Conservation (phyloP, 495 filamentous ascomycete species). For the Cercophora scortea region DNA sequence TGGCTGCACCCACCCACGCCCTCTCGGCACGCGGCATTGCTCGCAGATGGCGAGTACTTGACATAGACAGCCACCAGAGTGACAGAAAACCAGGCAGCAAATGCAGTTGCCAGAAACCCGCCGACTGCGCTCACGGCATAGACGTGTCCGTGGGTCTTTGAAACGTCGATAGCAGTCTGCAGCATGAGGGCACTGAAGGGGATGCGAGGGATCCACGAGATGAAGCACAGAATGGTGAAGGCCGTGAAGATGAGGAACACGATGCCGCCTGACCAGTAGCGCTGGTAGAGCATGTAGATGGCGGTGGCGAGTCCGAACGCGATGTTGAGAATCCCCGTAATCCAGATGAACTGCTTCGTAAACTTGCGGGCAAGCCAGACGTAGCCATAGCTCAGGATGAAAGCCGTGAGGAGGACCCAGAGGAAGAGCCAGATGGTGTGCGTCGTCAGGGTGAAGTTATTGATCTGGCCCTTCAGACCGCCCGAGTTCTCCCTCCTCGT, state of each 20-base stretch:
- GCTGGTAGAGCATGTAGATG: constrained; percentile 62
- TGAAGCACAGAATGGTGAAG: constrained; percentile 45
- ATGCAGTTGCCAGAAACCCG: constrained; percentile 63
- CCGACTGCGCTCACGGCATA: constrained; percentile 78
- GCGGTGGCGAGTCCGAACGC: constrained; percentile 55
- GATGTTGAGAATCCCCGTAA: constrained; percentile 81
- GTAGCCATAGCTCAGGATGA: constrained; percentile 68
- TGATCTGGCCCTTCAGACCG: constrained; percentile 65
- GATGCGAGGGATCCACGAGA: constrained; percentile 76
- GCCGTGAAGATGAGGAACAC: constrained; percentile 72
- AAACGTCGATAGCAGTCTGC: constrained; percentile 77
- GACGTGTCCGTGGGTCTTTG: constrained; percentile 74
- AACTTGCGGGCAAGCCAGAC: constrained; percentile 70
- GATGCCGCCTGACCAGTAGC: constrained; percentile 75
- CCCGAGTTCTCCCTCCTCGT: constrained; percentile 61
- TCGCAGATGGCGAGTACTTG: constrained; percentile 59
- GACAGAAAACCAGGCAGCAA: constrained; percentile 57
- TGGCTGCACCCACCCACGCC: constrained; percentile 61
- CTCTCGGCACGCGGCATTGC: constrained; percentile 58
- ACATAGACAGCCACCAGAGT: constrained; percentile 64
- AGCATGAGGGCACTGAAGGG: constrained; percentile 88
- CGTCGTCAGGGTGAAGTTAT: constrained; percentile 62
- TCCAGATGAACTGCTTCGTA: constrained; percentile 87
- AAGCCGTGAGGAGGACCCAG: constrained; percentile 64
- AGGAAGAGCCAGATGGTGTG: constrained; percentile 81